Percentiles rank a stretch among this genome's conserved stretches.
Conservation (phyloP, 176 grass and related monocot species). For the Neostapfia colusana region DNA sequence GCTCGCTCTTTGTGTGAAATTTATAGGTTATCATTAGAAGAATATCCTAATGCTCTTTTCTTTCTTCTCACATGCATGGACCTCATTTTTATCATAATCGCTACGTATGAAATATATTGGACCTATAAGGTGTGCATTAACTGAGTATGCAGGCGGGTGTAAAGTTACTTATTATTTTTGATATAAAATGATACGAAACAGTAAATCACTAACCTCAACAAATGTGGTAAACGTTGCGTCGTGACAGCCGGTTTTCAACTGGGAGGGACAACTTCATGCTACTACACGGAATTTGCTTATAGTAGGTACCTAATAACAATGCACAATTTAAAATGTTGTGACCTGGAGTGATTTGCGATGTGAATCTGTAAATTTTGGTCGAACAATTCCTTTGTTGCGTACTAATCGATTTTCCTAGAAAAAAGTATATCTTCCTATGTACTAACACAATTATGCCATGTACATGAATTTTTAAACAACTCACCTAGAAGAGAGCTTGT, state of each 20-base stretch:
- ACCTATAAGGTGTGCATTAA: not conserved
- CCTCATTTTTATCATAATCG: not conserved
- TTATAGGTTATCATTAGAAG: not conserved
- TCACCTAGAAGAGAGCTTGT: not conserved
- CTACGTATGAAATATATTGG: too few relatives aligned
- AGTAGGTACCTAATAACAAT: too few relatives aligned
- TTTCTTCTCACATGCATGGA: not conserved
- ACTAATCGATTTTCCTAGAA: not conserved
- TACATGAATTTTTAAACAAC: not conserved
- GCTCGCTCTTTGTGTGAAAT: too few relatives aligned
- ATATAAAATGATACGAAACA: not conserved
- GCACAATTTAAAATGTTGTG: too few relatives aligned
- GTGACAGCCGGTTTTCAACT: not conserved
- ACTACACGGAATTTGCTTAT: not conserved
- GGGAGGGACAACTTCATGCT: not conserved
- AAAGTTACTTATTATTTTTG: not conserved
- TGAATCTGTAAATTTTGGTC: too few relatives aligned
- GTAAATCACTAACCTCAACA: not conserved
- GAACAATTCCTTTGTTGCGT: not conserved
- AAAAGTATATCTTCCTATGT: not conserved
- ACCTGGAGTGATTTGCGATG: too few relatives aligned
- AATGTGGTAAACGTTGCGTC: too few relatives aligned
- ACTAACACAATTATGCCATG: not conserved
- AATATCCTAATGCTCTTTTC: not conserved
- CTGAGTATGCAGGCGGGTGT: not conserved